Evolutionary conservation across 331 rosid genomes (phyloP).

Genomic region (Ulmus americana): DNA sequence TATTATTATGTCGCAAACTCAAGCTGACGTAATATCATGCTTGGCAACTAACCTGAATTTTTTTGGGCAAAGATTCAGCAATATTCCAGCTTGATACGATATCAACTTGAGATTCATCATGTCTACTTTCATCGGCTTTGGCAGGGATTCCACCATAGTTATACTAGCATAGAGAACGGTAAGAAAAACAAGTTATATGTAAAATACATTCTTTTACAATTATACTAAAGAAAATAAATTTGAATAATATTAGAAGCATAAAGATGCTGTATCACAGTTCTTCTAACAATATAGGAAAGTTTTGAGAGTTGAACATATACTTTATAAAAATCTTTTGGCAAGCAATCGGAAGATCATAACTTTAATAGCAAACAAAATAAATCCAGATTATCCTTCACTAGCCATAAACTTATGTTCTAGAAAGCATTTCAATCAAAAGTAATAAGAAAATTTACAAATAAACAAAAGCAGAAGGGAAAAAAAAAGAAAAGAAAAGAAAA

Average conservation of each 20-base stretch:
- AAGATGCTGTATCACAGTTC: neutral
- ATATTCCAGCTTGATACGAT: constrained; percentile 83
- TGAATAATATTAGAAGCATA: neutral
- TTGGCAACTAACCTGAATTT: constrained; percentile 58
- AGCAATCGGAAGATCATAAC: too few species aligned
- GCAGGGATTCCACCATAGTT: constrained; percentile 90
- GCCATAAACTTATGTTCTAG: too few species aligned
- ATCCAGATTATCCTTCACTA: neutral
- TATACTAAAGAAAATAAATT: neutral
- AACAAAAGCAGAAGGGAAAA: neutral
- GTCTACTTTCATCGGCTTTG: constrained; percentile 48
- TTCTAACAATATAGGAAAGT: neutral
- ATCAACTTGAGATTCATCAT: constrained; percentile 61
- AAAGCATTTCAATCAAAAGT: neutral
- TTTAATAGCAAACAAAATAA: too few species aligned
- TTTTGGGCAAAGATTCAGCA: constrained; percentile 72
- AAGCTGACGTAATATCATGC: constrained; percentile 7
- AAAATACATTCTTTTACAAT: neutral
- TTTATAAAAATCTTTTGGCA: too few species aligned
- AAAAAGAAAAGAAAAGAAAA: neutral
- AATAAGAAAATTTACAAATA: neutral
- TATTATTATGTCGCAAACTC: neutral
- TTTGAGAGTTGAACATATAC: neutral
- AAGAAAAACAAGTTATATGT: neutral
- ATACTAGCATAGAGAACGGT: constrained; percentile 41